These are phyloP conservation scores for Cercophora sp. DNA, from an alignment of 495 filamentous ascomycete genomes.

Conservation along the genomic window DNA sequence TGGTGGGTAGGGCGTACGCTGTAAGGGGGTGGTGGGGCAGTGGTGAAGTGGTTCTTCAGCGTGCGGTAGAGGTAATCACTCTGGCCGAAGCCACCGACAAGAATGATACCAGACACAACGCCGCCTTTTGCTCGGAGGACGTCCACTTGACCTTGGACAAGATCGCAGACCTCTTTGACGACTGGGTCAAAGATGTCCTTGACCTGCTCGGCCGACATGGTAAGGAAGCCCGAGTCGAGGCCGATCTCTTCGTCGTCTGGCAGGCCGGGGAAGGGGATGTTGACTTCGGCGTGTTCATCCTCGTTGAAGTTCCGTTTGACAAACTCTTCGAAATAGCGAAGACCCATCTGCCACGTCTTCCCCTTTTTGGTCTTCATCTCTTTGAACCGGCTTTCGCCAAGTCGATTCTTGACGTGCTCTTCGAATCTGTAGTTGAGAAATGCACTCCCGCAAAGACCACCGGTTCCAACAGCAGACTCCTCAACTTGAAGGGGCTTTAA, in stretches of 20 bases:
- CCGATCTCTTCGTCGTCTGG: slow-evolving; percentile 62
- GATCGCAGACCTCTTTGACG: slow-evolving; percentile 56
- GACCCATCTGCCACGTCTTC: slow-evolving; percentile 70
- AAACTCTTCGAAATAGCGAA: slow-evolving; percentile 63
- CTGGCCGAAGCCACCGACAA: slow-evolving; percentile 69
- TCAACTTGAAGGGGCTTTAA: slow-evolving; percentile 56
- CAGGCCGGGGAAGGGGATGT: slow-evolving; percentile 69
- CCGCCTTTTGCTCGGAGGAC: slow-evolving; percentile 57
- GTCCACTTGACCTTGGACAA: slow-evolving; percentile 59
- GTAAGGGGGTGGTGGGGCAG: slow-evolving; percentile 61
- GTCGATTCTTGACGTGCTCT: slow-evolving; percentile 57
- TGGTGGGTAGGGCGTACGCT: slow-evolving; percentile 59
- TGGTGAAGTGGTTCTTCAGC: slow-evolving; percentile 62
- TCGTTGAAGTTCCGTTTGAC: slow-evolving; percentile 73
- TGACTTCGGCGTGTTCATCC: slow-evolving; percentile 64
- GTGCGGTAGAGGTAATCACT: slow-evolving; percentile 64
- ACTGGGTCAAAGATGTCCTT: slow-evolving; percentile 65
- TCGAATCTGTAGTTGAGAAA: slow-evolving; percentile 70
- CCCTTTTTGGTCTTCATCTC: slow-evolving; percentile 56
- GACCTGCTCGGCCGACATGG: slow-evolving; percentile 57
- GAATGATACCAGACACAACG: slow-evolving; percentile 61
- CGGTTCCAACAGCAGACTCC: slow-evolving; percentile 63
- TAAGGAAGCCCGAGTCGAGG: slow-evolving; percentile 61
- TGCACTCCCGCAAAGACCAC: slow-evolving; percentile 62
- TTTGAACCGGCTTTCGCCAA: slow-evolving; percentile 55